Percentiles rank a stretch among this genome's conserved stretches.
Conservation (phyloP, 108 stramenopile species). For the Nannochloropsis gaditana region DNA sequence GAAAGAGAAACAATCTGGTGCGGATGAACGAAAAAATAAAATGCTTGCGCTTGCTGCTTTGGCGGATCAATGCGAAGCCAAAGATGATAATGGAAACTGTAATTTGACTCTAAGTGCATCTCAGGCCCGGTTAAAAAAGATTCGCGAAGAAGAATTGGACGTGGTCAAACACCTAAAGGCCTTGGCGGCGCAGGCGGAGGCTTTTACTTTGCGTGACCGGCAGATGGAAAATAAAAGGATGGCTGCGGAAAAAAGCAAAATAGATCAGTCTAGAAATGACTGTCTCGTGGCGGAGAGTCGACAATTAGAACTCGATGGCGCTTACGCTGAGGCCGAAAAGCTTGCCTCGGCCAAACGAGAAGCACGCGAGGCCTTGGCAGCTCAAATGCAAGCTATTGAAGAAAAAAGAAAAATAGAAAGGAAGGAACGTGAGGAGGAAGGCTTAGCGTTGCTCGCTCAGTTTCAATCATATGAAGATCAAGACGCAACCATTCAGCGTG, state of each 20-base stretch:
- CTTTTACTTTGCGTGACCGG: conserved; percentile 16
- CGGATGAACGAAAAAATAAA: neutral
- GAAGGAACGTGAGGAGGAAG: neutral
- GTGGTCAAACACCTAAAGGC: neutral
- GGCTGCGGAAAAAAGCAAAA: neutral
- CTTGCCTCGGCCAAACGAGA: neutral
- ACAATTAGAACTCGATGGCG: neutral
- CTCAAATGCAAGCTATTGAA: neutral
- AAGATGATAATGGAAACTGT: neutral
- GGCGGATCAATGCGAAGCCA: neutral
- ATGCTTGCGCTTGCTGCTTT: conserved; percentile 2
- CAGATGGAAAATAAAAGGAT: neutral
- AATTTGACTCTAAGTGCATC: neutral
- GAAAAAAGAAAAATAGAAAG: neutral
- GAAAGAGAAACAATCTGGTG: neutral
- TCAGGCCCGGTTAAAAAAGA: neutral
- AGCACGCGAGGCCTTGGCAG: conserved; percentile 19
- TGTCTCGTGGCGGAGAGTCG: neutral
- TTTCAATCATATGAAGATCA: neutral
- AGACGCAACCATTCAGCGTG: neutral
- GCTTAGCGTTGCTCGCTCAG: neutral
- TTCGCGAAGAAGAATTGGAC: neutral
- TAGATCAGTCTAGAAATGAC: neutral
- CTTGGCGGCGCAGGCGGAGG: conserved; percentile 3
- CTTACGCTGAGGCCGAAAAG: neutral